These are phyloP conservation scores for Phytophthora palmivora DNA, from an alignment of 352 stramenopile genomes.

Conservation along the genomic window DNA sequence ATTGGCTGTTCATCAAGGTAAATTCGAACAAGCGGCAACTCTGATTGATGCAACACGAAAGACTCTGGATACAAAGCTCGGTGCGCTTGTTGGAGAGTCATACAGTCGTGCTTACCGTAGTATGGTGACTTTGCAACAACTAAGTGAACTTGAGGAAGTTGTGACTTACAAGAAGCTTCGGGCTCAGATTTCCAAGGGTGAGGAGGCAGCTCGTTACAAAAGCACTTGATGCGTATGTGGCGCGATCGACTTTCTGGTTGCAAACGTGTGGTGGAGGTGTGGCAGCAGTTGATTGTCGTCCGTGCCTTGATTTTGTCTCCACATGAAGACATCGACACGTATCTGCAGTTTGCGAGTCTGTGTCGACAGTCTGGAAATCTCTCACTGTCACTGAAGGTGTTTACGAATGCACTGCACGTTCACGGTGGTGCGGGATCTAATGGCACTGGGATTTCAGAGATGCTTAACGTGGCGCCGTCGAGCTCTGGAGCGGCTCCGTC, in stretches of 20 bases:
- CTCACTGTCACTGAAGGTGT: conserved; percentile 86
- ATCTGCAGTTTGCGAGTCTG: conserved; percentile 93
- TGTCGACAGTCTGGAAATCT: conserved; percentile 90
- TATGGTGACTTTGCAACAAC: conserved; percentile 97
- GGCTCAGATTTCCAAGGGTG: conserved; percentile 65
- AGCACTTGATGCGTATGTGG: conserved; percentile 91
- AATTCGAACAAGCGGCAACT: conserved; percentile 92
- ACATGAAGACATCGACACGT: conserved; percentile 92
- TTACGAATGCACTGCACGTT: conserved; percentile 81
- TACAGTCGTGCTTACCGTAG: conserved; percentile 97
- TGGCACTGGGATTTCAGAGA: conserved; percentile 40
- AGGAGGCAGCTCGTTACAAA: conserved; percentile 83
- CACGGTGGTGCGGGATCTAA: conserved; percentile 38
- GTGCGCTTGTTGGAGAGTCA: conserved; percentile 95
- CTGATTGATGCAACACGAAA: conserved; percentile 95
- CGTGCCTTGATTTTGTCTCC: conserved; percentile 87
- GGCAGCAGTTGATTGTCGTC: conserved; percentile 95
- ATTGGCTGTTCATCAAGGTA: conserved; percentile 93
- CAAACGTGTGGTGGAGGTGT: conserved; percentile 92
- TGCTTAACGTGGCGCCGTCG: conserved; percentile 60
- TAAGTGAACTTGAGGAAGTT: conserved; percentile 99
- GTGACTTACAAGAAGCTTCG: conserved; percentile 93
- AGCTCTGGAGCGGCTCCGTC: conserved; percentile 62
- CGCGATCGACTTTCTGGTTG: conserved; percentile 82
- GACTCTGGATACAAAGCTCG: conserved; percentile 95